These are phyloP conservation scores for Venturiaceae sp. DNA, from an alignment of 2,329 filamentous ascomycete species.

Conservation along the genomic window DNA sequence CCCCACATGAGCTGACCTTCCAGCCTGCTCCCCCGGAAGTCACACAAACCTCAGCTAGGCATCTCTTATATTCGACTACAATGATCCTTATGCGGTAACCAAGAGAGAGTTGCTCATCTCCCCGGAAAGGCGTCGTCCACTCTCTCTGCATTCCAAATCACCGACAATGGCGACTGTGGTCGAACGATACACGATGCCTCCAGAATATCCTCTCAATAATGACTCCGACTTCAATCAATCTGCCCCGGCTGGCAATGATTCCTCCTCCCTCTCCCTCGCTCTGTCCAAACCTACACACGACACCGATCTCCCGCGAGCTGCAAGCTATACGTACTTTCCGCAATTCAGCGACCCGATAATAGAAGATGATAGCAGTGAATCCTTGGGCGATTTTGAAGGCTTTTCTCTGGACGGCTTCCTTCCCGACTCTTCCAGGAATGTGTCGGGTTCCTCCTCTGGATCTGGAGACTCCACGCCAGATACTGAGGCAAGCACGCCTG, in stretches of 20 bases:
- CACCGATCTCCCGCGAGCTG: conserved; percentile 25
- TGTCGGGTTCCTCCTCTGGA: background rate
- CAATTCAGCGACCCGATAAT: conserved; percentile 18
- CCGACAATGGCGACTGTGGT: conserved; percentile 4
- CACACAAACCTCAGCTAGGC: background rate
- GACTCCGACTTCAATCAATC: background rate
- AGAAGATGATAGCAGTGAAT: background rate
- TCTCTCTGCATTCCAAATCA: background rate
- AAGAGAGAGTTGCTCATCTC: background rate
- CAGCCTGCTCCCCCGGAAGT: background rate
- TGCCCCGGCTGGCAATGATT: background rate
- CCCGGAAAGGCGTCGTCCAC: background rate
- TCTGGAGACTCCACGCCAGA: conserved; percentile 3
- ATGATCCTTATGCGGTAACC: background rate
- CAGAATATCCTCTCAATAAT: background rate
- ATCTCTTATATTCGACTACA: background rate
- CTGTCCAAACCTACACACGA: conserved; percentile 12
- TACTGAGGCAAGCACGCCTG: background rate
- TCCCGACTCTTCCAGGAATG: background rate
- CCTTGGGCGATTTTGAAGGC: background rate
- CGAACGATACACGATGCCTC: background rate
- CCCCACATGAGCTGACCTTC: background rate
- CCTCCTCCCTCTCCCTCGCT: background rate
- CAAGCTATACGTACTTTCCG: conserved; percentile 31
- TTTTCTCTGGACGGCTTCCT: background rate